phyloP scores from a whole-genome alignment of 768 basidiomycete genomes.

The Porphyrellus cyaneotinctus region DNA sequence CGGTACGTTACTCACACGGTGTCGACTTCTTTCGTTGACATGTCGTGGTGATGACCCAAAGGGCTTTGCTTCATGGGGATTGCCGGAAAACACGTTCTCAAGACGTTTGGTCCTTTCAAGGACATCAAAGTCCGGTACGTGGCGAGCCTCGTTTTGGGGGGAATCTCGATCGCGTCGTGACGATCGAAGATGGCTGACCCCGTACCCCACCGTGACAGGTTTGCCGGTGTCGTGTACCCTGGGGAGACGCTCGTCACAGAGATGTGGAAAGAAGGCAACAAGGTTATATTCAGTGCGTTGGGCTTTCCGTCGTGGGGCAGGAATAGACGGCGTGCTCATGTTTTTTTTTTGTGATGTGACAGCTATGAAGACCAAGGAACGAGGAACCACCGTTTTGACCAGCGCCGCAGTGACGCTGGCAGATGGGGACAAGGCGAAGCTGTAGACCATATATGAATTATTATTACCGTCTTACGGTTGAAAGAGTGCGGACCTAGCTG shows the following conservation, averaged over 20 bases:
- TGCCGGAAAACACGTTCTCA: constrained; percentile 86
- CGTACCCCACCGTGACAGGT: constrained; percentile 45
- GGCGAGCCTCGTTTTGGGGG: neutral
- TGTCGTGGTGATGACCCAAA: constrained; percentile 12
- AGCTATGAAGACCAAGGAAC: constrained; percentile 90
- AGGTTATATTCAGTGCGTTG: constrained; percentile 86
- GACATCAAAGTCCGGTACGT: constrained; percentile 93
- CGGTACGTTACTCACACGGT: constrained; percentile 32
- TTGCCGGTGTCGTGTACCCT: constrained; percentile 89
- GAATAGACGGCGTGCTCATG: neutral
- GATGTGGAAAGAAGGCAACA: constrained; percentile 97
- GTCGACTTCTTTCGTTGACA: neutral
- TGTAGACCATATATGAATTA: constrained; percentile 33
- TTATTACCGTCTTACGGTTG: neutral
- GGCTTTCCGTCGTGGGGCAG: neutral
- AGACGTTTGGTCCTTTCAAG: constrained; percentile 77
- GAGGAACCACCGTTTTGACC: constrained; percentile 64
- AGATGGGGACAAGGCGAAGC: constrained; percentile 53
- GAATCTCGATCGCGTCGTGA: neutral
- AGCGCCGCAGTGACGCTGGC: constrained; percentile 78
- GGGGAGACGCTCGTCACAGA: constrained; percentile 93
- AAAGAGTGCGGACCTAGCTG: neutral
- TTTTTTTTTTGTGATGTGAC: neutral
- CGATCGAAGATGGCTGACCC: neutral
- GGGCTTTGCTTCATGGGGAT: constrained; percentile 92